Conservation (phyloP, 1,139 yeast species). For the Starmera stellimalicola region DNA sequence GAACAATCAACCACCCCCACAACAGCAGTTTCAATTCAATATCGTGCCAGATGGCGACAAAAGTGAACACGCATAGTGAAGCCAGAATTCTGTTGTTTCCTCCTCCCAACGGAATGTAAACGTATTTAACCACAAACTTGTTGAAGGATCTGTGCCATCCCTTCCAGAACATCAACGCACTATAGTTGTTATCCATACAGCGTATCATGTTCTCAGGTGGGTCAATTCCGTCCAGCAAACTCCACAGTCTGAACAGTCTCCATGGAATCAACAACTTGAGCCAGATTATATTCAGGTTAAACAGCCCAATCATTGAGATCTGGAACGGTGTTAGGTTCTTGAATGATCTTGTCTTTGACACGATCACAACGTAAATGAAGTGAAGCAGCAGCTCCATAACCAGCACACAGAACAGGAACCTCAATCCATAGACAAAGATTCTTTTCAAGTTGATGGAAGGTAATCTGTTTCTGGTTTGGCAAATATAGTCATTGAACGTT, state of each 20-base stretch:
- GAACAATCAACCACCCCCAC: conserved; percentile 95
- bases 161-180: conserved; percentile 93
- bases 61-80: conserved; percentile 81
- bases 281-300: conserved; percentile 89
- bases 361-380: conserved; percentile 87
- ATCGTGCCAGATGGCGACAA: conserved; percentile 98
- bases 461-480: conserved; percentile 43
- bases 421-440: conserved; percentile 49
- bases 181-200: conserved; percentile 89
- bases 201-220: conserved; percentile 98
- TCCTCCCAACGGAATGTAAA: conserved; percentile 89
- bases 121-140: conserved; percentile 75
- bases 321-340: conserved; percentile 83
- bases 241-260: conserved; percentile 93
- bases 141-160: conserved; percentile 97
- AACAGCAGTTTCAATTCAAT: conserved; percentile 74
- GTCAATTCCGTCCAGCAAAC: conserved; percentile 81
- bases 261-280: conserved; percentile 87
- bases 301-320: conserved; percentile 87
- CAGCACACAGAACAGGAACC: conserved; percentile 64
- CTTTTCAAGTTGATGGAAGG: conserved; percentile 46
- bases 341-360: conserved; percentile 83
- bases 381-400: conserved; percentile 88
- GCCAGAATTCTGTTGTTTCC: conserved; percentile 58
- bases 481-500: conserved; percentile 83